Evolutionary conservation across 2,329 filamentous ascomycete genomes (phyloP).

Genomic region (Didymella exigua): DNA sequence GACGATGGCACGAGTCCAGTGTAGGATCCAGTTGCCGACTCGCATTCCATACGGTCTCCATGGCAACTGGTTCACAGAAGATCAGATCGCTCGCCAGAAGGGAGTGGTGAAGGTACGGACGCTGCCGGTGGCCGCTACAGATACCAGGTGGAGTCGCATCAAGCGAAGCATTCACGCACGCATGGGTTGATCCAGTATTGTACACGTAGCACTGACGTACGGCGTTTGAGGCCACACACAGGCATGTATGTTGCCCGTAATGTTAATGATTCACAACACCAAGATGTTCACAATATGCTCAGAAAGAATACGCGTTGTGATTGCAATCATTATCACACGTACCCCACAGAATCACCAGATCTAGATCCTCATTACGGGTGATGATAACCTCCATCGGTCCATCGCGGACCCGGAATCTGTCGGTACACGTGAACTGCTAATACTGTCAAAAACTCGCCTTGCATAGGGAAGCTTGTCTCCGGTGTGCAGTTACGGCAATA

Average conservation of each 20-base stretch:
- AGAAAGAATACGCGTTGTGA: background rate
- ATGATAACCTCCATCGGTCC: background rate
- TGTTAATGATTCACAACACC: conserved; percentile 5
- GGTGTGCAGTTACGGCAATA: background rate
- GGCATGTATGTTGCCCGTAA: conserved; percentile 1
- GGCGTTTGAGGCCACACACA: background rate
- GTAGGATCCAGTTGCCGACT: conserved; percentile 65
- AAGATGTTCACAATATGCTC: background rate
- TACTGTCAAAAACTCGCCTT: background rate
- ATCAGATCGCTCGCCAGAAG: conserved; percentile 41
- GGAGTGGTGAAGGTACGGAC: conserved; percentile 30
- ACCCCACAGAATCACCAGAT: background rate
- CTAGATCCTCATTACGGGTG: background rate
- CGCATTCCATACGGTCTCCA: conserved; percentile 72
- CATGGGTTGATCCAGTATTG: conserved; percentile 17
- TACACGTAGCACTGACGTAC: background rate
- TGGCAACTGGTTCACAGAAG: conserved; percentile 48
- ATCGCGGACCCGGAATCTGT: background rate
- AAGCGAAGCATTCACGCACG: conserved; percentile 18
- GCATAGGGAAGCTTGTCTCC: background rate
- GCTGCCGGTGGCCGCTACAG: conserved; percentile 17
- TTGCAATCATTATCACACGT: background rate
- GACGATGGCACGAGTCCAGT: conserved; percentile 66
- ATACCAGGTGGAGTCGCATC: conserved; percentile 17
- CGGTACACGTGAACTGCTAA: background rate